phyloP scores from a whole-genome alignment of 2,329 filamentous ascomycete species.

The Colletotrichum caudatum region DNA sequence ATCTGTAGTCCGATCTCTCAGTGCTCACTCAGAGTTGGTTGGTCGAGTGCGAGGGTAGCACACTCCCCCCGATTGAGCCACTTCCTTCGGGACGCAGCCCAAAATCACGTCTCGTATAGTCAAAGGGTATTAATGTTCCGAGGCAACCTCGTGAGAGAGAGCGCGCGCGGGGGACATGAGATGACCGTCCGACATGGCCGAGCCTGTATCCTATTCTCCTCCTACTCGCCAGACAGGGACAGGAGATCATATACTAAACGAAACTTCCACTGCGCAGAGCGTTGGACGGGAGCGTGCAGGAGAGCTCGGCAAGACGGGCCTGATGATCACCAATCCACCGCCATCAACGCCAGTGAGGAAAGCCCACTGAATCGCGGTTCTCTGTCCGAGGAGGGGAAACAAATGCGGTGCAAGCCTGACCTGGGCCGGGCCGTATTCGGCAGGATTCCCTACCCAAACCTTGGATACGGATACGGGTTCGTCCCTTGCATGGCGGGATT shows the following conservation, averaged over 20 bases:
- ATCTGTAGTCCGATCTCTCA: conserved; percentile 16
- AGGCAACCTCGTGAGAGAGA: conserved; percentile 32
- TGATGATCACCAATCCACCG: background rate
- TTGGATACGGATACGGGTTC: conserved; percentile 40
- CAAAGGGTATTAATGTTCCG: conserved; percentile 34
- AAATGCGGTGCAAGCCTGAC: background rate
- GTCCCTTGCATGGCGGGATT: conserved; percentile 25
- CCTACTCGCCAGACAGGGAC: background rate
- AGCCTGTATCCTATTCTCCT: conserved; percentile 5
- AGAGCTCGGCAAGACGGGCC: background rate
- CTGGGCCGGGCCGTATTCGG: background rate
- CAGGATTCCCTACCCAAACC: background rate
- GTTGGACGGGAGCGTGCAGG: background rate
- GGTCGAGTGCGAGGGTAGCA: conserved; percentile 9
- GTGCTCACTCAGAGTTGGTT: background rate
- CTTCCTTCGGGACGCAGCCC: conserved; percentile 23
- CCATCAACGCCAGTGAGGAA: background rate
- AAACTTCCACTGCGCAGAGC: conserved; percentile 8
- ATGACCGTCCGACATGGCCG: conserved; percentile 36
- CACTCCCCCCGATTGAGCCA: conserved; percentile 26
- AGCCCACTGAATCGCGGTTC: conserved; percentile 9
- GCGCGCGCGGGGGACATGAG: conserved; percentile 19
- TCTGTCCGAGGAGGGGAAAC: conserved; percentile 7
- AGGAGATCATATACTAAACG: background rate
- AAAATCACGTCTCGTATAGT: conserved; percentile 24